These are phyloP conservation scores for Phytophthora sojae DNA, from an alignment of 352 stramenopile species.

Conservation along the genomic window DNA sequence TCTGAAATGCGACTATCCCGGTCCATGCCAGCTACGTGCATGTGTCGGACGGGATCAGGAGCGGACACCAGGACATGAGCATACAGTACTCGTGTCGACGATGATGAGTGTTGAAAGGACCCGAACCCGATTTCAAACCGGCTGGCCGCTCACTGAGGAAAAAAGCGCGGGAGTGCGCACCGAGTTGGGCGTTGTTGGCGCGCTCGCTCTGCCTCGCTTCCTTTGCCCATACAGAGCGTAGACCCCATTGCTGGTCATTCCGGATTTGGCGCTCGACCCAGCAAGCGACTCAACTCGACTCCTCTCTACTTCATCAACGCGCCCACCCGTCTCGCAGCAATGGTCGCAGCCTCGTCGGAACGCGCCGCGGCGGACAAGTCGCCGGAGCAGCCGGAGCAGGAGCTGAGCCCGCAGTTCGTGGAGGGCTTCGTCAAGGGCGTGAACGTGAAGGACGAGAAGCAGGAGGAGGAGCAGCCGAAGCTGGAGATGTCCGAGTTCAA, in stretches of 20 bases:
- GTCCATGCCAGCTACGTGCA: too few relatives aligned
- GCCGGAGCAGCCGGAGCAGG: slow-evolving; percentile 42
- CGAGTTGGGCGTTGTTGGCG: slow-evolving; percentile 12
- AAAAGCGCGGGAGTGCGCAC: slow-evolving; percentile 39
- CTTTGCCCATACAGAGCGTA: too few relatives aligned
- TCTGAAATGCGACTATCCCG: too few relatives aligned
- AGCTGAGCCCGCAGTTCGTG: slow-evolving; percentile 33
- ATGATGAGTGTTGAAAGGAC: too few relatives aligned
- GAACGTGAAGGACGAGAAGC: slow-evolving; percentile 34
- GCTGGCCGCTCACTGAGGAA: slow-evolving; percentile 15
- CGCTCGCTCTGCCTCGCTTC: not conserved
- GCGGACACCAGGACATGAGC: too few relatives aligned
- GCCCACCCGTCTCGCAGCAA: slow-evolving; percentile 11
- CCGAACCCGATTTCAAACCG: slow-evolving; percentile 19
- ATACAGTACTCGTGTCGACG: too few relatives aligned
- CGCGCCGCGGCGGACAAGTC: slow-evolving; percentile 19
- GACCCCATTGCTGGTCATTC: slow-evolving; percentile 18
- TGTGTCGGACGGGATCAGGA: too few relatives aligned
- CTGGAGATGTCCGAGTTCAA: slow-evolving; percentile 88
- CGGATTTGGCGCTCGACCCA: slow-evolving; percentile 36
- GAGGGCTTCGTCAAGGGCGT: slow-evolving; percentile 28
- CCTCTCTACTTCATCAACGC: slow-evolving; percentile 5
- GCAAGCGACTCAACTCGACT: slow-evolving; percentile 23
- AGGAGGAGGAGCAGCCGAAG: slow-evolving; percentile 30
- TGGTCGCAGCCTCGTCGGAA: slow-evolving; percentile 49